Base-by-base conservation (phyloP, 371 early-diverging fungal species). In the Dinochytrium kinnereticum region DNA sequence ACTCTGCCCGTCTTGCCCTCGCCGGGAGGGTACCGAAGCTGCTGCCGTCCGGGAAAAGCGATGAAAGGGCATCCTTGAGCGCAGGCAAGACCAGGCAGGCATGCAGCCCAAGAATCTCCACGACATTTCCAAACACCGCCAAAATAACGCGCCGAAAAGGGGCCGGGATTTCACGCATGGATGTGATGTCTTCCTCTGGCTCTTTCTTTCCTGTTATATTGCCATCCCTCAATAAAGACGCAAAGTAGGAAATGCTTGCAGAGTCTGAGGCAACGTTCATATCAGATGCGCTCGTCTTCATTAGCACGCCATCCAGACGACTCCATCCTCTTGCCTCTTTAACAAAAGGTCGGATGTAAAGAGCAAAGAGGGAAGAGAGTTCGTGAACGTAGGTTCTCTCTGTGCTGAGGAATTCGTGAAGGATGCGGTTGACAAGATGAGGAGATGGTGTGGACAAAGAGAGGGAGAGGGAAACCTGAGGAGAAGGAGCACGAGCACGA, bases 381-480 rank as follows among this genome's bases (percentile, higher is more conserved):
- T 66, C 66, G 15, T 38, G 38, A n/a, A 44, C 66, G 30, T 40
- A 66, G 7, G 66, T 66, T 28, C 66, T 17, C 28, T 66, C 66
- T 17, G 66, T 66, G 2, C 44, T 66, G 10, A 66, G 28, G 30
- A 66, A 66, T 37, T 66, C 66, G 10, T 66, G 40, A 2, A 66
- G 44, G 44, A 66, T 37, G 28, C 44, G 66, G 2, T 31, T 3
- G 7, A 61, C 36, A 24, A 61, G 64, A 13, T 61, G 33, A 5
- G 64, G 64, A 61, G 10, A 7, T 3, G 34, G 10, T 7, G 34
- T 3, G 31, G 55, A 53, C n/a, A 53, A 26, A 5, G 55, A 15
- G 55, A 24, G 5, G 7, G 55, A 53, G 55, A 53, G 55, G 10
- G n/a, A 7, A n/a, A n/a, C n/a, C n/a, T 5, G 7, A 21, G 55